Evolutionary conservation across 345 rosid species (phyloP), one percentile per base, ranked within the genome.

Genomic region (Populus simonii): DNA sequence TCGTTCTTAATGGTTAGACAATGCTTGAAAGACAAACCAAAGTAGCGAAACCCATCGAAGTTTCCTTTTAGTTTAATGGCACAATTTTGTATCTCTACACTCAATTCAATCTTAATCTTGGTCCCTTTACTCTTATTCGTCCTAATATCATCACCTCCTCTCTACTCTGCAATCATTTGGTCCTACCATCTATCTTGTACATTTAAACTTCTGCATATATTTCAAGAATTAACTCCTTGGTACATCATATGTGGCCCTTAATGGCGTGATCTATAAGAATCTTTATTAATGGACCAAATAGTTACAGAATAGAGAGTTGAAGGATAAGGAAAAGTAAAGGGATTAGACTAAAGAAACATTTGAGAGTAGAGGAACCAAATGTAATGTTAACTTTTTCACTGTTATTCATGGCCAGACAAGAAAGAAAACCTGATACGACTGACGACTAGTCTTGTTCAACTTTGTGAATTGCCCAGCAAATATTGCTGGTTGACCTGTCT

Each of bases 401-500:
- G n/a, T 73, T 29, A n/a, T n/a, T 59, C 25, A 53, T 17, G 29
- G 41, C 31, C 15, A 17, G 13, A 29, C 67, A 38, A 1, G 39
- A 7, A 38, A 38, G n/a, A 43, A 59, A 35, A 43, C 69, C 18
- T 68, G 25, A 16, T 65, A 4, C 16, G 22, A 9, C 39, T 33
- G 36, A 33, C 6, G 36, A 33, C 36, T 33, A 33, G 36, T 33
- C 36, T 33, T 33, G 36, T 33, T 33, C 36, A 33, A 33, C 36
- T 4, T 69, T 2, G 57, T 43, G 35, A 49, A 29, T 71, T 55
- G 35, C 74, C 8, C 39, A 38, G 51, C 65, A 55, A 25, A 23
- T 25, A 7, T 4, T 1, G 62, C 66, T n/a, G 51, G 74, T 74
- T 74, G 74, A 79, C 68, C 35, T 27, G 55, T 47, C 67, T 68